phyloP scores from a whole-genome alignment of 495 filamentous ascomycete species.

The Penicillium atrosanguineum region DNA sequence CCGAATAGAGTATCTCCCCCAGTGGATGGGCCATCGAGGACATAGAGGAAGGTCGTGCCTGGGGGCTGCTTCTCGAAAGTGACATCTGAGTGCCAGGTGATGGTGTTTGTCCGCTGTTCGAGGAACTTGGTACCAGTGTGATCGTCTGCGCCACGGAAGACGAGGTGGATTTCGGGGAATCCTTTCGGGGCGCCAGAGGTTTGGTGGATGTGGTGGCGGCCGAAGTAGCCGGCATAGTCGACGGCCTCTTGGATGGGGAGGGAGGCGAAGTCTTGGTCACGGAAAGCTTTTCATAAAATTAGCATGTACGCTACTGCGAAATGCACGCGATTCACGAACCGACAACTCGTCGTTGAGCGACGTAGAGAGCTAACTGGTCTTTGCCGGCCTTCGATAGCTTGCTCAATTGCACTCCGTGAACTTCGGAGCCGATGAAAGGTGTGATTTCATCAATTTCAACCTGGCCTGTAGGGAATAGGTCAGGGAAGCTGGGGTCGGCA shows the following conservation, averaged over 20 bases:
- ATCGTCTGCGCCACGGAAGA: constrained; percentile 56
- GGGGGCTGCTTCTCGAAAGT: constrained; percentile 65
- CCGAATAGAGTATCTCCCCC: constrained; percentile 67
- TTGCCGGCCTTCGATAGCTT: constrained; percentile 50
- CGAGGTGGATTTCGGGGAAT: constrained; percentile 59
- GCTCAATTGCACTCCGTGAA: constrained; percentile 55
- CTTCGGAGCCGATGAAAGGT: constrained; percentile 55
- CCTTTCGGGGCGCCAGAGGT: constrained; percentile 59
- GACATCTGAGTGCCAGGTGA: constrained; percentile 66
- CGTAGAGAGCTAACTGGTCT: constrained; percentile 56
- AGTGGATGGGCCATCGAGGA: constrained; percentile 56
- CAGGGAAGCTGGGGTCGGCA: constrained; percentile 50
- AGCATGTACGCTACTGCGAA: neutral
- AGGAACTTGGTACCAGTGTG: constrained; percentile 49
- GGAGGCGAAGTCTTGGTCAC: constrained; percentile 59
- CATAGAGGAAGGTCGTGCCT: constrained; percentile 62
- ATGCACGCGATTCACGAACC: constrained; percentile 13
- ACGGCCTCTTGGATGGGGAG: constrained; percentile 55
- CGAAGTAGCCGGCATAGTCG: constrained; percentile 59
- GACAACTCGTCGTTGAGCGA: constrained; percentile 57
- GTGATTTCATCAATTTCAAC: constrained; percentile 48
- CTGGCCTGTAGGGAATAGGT: constrained; percentile 46
- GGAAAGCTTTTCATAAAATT: constrained; percentile 45
- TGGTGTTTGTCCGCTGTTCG: constrained; percentile 52
- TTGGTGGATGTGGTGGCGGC: constrained; percentile 61